Percentiles rank a stretch among this genome's conserved stretches.
Conservation (phyloP, 371 early-diverging fungal species). For the Funneliformis caledonium region DNA sequence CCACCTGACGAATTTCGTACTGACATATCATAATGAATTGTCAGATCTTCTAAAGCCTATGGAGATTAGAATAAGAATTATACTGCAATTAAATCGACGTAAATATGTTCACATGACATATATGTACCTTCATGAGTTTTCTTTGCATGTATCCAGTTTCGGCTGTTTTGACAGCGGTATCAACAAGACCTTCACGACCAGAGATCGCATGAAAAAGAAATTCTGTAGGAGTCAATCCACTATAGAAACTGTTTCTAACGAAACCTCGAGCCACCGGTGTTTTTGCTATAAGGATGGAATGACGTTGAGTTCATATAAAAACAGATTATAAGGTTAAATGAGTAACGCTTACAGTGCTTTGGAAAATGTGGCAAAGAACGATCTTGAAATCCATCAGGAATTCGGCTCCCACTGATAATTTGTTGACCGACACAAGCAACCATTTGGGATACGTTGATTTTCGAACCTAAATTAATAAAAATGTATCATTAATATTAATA, state of each 20-base stretch:
- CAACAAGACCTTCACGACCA: conserved; percentile 99
- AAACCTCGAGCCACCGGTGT: conserved; percentile 97
- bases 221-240: conserved; percentile 95
- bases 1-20: conserved; percentile 95
- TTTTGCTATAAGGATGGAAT: conserved; percentile 56
- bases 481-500: background rate
- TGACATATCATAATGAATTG: conserved; percentile 93
- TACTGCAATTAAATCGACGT: background rate
- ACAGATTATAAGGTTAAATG: background rate
- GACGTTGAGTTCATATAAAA: background rate
- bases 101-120: conserved; percentile 44
- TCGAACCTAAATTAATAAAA: conserved; percentile 62
- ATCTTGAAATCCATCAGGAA: conserved; percentile 97
- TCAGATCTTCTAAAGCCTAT: conserved; percentile 94
- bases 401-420: conserved; percentile 96
- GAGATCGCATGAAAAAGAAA: conserved; percentile 99
- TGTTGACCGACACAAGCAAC: conserved; percentile 99
- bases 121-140: conserved; percentile 89
- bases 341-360: conserved; percentile 69
- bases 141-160: conserved; percentile 99
- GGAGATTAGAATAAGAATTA: conserved; percentile 19
- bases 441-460: conserved; percentile 99
- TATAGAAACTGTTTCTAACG: conserved; percentile 97
- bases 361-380: conserved; percentile 98
- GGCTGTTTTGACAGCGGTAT: conserved; percentile 99